Base-by-base conservation (phyloP, 1,139 yeast genomes). In the Suhomyces bolitotheri region DNA sequence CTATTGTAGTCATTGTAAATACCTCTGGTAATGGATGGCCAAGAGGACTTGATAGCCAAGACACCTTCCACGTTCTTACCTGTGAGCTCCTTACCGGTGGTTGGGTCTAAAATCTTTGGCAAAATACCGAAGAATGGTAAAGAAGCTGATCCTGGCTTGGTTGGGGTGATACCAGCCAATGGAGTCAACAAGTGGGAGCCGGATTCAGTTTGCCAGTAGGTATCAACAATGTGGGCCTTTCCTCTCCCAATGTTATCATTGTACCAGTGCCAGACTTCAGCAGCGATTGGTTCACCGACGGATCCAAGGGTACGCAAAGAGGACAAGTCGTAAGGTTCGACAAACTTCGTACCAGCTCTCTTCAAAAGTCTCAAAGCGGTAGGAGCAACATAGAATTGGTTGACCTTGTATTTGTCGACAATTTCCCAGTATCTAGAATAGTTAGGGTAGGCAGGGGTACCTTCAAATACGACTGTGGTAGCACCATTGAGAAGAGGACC, bases 201-300 rank as follows among this genome's bases (percentile, higher is more conserved):
- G 11, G 87, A 78, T 59, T 83, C 92, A 5, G 92, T 83, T 70
- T 82, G 89, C 92, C 92, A 83, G 65, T 83, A 82, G 31, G 92
- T 82, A 61, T 83, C 92, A 46, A 80, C 78, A 49, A 83, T 78
- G 52, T 84, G 87, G 33, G 85, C 82, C 58, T 82, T 73, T 29
- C 76, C 78, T 51, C 84, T 74, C 50, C 95, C 96, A 51, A 86
- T 78, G 47, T 80, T 71, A 46, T 83, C 87, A 52, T 80, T 80
- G 60, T 84, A 86, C 96, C 96, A 86, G 56, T 83, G 88, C 96
- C 96, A 86, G 39, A 86, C 89, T 56, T 86, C 96, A 27, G 90
- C 87, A 22, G 95, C 94, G 60, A 86, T 86, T 44, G 96, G 96
- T 61, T 86, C 96, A 56, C 96, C 96, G 29, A 86, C 96, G 9